Evolutionary conservation across 2,329 filamentous ascomycete species (phyloP).

Genomic region (Cladosporium austrohemisphaericum): DNA sequence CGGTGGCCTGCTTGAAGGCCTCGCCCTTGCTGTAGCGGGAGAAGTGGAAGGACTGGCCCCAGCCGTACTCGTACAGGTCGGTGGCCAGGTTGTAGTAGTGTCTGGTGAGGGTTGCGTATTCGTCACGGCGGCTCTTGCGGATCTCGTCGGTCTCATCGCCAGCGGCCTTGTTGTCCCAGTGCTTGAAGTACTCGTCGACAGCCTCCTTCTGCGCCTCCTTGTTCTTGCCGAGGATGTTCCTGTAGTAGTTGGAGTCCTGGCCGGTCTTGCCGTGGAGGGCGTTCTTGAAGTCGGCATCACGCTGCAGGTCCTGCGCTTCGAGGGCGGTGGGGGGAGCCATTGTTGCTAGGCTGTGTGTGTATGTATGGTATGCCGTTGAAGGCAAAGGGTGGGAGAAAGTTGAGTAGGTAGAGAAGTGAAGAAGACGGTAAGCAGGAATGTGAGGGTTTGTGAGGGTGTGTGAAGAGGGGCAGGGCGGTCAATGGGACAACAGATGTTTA

Average conservation of each 20-base stretch:
- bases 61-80: conserved; percentile 70
- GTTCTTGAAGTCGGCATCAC: conserved; percentile 74
- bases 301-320: conserved; percentile 38
- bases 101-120: conserved; percentile 90
- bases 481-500: too few species aligned
- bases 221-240: conserved; percentile 84
- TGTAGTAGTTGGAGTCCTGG: conserved; percentile 74
- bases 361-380: conserved; percentile 10
- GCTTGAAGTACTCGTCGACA: conserved; percentile 91
- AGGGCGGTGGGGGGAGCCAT: conserved; percentile 28
- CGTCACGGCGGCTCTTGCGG: conserved; percentile 70
- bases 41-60: conserved; percentile 96
- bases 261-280: conserved; percentile 70
- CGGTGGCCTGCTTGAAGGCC: conserved; percentile 84
- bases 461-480: not conserved
- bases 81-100: conserved; percentile 57
- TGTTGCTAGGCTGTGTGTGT: conserved; percentile 8
- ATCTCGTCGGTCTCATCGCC: conserved; percentile 77
- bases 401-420: not conserved
- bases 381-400: conserved; percentile 1
- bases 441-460: conserved; percentile 1
- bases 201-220: conserved; percentile 72
- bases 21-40: conserved; percentile 87
- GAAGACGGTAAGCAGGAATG: conserved; percentile 5
- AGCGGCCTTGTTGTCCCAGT: conserved; percentile 82